Evolutionary conservation across 2,329 filamentous ascomycete genomes (phyloP).

Genomic region (Fusarium buharicum): DNA sequence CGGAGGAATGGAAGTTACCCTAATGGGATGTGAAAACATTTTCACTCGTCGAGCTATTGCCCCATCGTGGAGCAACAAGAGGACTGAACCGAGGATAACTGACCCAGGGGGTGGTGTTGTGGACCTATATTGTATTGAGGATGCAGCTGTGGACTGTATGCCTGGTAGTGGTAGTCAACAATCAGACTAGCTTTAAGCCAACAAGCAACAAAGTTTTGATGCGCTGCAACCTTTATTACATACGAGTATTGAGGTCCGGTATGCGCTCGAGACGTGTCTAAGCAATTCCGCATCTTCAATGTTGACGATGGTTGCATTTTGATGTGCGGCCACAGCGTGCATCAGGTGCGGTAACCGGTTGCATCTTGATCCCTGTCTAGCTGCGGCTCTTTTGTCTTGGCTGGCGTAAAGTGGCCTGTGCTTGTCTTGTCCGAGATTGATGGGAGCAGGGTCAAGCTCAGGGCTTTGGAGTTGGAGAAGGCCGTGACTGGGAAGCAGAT

Average conservation of each 20-base stretch:
- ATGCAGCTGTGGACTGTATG: neutral
- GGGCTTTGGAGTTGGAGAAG: constrained; percentile 20
- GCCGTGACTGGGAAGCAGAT: constrained; percentile 1
- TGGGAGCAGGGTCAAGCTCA: no score
- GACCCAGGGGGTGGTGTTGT: constrained; percentile 21
- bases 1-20: constrained; percentile 41
- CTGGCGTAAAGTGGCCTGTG: constrained; percentile 31
- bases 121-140: neutral
- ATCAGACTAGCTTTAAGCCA: neutral
- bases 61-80: constrained; percentile 12
- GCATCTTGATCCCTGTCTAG: constrained; percentile 25
- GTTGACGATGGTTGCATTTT: constrained; percentile 10
- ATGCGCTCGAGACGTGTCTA: constrained; percentile 19
- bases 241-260: constrained; percentile 38
- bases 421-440: constrained; percentile 13
- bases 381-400: constrained; percentile 41
- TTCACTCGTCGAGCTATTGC: constrained; percentile 1
- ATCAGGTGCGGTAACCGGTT: constrained; percentile 32
- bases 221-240: constrained; percentile 14
- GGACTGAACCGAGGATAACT: constrained; percentile 38
- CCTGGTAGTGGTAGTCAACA: neutral
- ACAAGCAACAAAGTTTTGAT: neutral
- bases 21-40: constrained; percentile 19
- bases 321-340: constrained; percentile 14
- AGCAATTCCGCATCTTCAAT: constrained; percentile 10